These are phyloP conservation scores for Coriolopsis trogii DNA, from an alignment of 1,284 basidiomycete genomes.

Conservation along the genomic window DNA sequence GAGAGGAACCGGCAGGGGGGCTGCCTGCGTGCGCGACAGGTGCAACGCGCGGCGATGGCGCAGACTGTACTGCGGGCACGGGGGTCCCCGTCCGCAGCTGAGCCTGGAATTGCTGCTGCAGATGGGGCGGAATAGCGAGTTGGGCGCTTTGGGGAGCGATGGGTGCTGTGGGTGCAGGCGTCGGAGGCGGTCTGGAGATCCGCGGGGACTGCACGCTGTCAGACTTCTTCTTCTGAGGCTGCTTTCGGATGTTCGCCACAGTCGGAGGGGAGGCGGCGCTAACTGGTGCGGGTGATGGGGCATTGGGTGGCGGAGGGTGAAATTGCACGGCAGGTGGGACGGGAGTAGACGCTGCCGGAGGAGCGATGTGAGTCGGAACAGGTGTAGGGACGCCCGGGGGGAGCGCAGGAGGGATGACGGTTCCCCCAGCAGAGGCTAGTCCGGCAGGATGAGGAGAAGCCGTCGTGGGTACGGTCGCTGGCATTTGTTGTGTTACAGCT, in stretches of 20 bases:
- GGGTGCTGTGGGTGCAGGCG: slow-evolving; percentile 17
- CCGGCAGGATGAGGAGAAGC: slow-evolving; percentile 7
- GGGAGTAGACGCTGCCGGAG: slow-evolving; percentile 23
- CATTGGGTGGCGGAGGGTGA: slow-evolving; percentile 18
- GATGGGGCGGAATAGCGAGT: slow-evolving; percentile 22
- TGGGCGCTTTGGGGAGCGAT: slow-evolving; percentile 9
- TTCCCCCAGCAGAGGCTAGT: not conserved
- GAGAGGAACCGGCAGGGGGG: slow-evolving; percentile 16
- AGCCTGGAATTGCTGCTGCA: slow-evolving; percentile 20
- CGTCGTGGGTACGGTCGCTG: not conserved
- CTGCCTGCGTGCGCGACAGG: slow-evolving; percentile 19
- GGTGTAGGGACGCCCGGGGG: slow-evolving; percentile 16
- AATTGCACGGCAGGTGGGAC: slow-evolving; percentile 16
- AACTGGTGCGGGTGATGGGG: slow-evolving; percentile 25
- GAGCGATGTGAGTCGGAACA: slow-evolving; percentile 12
- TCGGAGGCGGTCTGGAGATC: slow-evolving; percentile 19
- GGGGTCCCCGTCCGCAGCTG: slow-evolving; percentile 19
- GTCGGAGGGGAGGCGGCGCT: slow-evolving; percentile 20
- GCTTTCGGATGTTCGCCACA: slow-evolving; percentile 17
- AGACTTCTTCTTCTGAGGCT: slow-evolving; percentile 15
- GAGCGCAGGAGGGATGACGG: slow-evolving; percentile 18
- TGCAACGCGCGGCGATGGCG: slow-evolving; percentile 22
- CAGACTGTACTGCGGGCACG: slow-evolving; percentile 7
- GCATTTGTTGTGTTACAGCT: slow-evolving; percentile 2
- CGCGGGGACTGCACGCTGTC: slow-evolving; percentile 16